phyloP scores from a whole-genome alignment of 192 early-diverging fungal genomes.

The Chytriomyces hyalinus region DNA sequence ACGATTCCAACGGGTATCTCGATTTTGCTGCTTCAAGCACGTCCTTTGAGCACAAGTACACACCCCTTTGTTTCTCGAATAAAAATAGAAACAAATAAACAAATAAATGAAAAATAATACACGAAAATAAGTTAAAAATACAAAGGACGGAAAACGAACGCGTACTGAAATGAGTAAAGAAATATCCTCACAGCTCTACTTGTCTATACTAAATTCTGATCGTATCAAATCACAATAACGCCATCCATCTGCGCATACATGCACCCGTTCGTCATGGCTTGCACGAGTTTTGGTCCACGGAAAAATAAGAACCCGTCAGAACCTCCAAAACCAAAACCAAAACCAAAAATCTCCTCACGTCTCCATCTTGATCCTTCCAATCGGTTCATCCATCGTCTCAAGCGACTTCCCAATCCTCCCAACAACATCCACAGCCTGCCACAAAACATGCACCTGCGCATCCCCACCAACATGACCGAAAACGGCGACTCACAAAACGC shows the following conservation, averaged over 20 bases:
- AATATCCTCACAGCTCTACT: too few relatives aligned
- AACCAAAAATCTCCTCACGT: background rate
- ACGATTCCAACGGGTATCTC: too few relatives aligned
- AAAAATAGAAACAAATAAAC: background rate
- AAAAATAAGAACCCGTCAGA: background rate
- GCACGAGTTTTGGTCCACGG: constrained; percentile 21
- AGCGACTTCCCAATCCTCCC: constrained; percentile 32
- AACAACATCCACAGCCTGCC: constrained; percentile 28
- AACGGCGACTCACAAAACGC: constrained; percentile 32
- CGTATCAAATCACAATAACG: background rate
- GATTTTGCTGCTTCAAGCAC: too few relatives aligned
- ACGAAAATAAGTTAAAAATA: constrained; percentile 10
- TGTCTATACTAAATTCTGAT: background rate
- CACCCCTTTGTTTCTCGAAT: background rate
- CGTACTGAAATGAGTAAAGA: too few relatives aligned
- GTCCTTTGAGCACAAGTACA: too few relatives aligned
- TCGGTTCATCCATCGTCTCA: constrained; percentile 31
- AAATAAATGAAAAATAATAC: background rate
- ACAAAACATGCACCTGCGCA: constrained; percentile 30
- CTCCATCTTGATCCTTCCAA: constrained; percentile 33
- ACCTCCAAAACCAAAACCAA: background rate
- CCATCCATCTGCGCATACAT: constrained; percentile 11
- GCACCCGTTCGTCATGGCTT: constrained; percentile 6
- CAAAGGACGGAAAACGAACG: background rate
- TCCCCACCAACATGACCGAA: constrained; percentile 26